Conservation (phyloP, 164 flowering plant genomes). For the Nymphaea colorata region DNA sequence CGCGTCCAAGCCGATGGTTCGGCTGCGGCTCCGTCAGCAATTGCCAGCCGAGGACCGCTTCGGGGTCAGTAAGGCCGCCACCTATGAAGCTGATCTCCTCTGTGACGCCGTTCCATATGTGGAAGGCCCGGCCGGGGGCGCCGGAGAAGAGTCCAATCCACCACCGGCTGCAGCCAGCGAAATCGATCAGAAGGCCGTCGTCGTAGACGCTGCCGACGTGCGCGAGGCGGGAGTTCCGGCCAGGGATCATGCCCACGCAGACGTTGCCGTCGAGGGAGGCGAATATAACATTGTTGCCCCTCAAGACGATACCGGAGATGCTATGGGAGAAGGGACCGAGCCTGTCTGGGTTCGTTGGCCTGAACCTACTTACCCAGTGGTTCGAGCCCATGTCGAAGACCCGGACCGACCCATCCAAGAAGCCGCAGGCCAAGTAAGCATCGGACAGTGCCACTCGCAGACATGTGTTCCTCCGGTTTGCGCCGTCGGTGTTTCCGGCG, state of each 20-base stretch:
- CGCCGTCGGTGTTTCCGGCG: constrained; percentile 13
- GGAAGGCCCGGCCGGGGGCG: constrained; percentile 61
- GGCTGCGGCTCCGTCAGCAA: constrained; percentile 31
- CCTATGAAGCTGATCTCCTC: constrained; percentile 55
- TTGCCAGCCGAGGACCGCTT: constrained; percentile 73
- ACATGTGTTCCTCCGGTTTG: constrained; percentile 30
- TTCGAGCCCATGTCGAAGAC: constrained; percentile 42
- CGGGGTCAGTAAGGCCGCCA: constrained; percentile 67
- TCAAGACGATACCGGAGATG: constrained; percentile 58
- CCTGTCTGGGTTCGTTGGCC: constrained; percentile 34
- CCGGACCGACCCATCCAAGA: constrained; percentile 65
- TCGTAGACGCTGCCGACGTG: constrained; percentile 37
- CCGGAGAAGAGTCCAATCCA: constrained; percentile 93
- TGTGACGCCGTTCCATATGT: constrained; percentile 47
- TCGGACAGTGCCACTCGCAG: constrained; percentile 65
- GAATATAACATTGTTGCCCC: constrained; percentile 29
- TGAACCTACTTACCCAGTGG: constrained; percentile 33
- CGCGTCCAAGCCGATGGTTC: constrained; percentile 46
- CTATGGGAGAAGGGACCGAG: constrained; percentile 61
- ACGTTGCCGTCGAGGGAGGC: constrained; percentile 75
- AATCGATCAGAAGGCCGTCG: constrained; percentile 63
- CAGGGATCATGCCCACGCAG: constrained; percentile 26
- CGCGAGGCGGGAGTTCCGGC: constrained; percentile 22
- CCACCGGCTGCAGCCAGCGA: constrained; percentile 47
- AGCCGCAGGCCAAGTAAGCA: constrained; percentile 60